phyloP scores from a whole-genome alignment of 2,329 filamentous ascomycete species.

The Arthrocladium fulminans region DNA sequence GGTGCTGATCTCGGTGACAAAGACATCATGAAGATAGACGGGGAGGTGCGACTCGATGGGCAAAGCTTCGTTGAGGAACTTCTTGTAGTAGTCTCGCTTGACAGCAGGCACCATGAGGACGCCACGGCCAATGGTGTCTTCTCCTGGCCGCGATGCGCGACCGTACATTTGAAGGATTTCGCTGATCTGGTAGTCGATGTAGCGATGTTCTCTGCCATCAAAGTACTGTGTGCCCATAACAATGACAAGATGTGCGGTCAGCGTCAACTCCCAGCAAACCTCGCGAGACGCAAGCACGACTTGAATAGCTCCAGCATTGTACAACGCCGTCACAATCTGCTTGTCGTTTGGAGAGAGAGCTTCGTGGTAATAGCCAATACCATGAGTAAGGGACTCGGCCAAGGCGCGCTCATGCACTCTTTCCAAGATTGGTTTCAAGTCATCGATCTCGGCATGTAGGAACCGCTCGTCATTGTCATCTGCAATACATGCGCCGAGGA shows the following conservation, averaged over 20 bases:
- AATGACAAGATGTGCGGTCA: conserved; percentile 79
- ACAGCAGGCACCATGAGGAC: conserved; percentile 94
- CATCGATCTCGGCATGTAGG: conserved; percentile 71
- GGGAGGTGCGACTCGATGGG: conserved; percentile 93
- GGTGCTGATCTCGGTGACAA: conserved; percentile 93
- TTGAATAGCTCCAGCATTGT: conserved; percentile 79
- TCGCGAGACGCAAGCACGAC: conserved; percentile 75
- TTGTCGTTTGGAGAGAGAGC: conserved; percentile 82
- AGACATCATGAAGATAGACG: conserved; percentile 85
- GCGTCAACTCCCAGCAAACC: conserved; percentile 91
- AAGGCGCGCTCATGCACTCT: conserved; percentile 79
- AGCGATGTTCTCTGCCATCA: conserved; percentile 91
- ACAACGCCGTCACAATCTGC: conserved; percentile 87
- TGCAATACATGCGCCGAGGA: conserved; percentile 76
- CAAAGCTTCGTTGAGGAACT: conserved; percentile 91
- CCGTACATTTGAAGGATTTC: conserved; percentile 98
- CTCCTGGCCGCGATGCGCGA: conserved; percentile 69
- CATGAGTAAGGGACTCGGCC: conserved; percentile 81
- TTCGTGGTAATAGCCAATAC: conserved; percentile 95
- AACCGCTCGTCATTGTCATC: conserved; percentile 93
- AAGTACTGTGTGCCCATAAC: conserved; percentile 98
- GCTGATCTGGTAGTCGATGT: conserved; percentile 89
- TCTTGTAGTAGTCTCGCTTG: conserved; percentile 97
- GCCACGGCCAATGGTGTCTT: conserved; percentile 74
- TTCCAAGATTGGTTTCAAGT: conserved; percentile 72